A percentile compares a stretch with the other conserved stretches of the same genome.
Conservation (phyloP, 2,329 filamentous ascomycete genomes). For the Gremmenia infestans region DNA sequence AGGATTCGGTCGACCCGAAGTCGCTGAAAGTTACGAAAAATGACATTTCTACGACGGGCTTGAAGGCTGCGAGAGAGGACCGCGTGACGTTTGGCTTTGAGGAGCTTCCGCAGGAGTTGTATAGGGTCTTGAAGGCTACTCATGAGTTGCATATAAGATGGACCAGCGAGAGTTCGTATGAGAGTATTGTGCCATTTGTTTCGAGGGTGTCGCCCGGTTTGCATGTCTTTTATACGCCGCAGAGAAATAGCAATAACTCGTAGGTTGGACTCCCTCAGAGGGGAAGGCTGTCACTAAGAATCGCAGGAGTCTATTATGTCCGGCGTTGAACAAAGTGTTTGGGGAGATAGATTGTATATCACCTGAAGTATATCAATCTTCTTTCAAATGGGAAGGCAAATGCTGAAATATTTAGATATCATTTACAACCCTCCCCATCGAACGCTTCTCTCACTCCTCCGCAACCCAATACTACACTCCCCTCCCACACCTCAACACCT, state of each 20-base stretch:
- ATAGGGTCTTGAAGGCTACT: constrained; percentile 54
- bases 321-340: constrained; percentile 53
- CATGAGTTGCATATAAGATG: constrained; percentile 77
- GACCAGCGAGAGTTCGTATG: constrained; percentile 55
- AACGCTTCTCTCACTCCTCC: constrained; percentile 57
- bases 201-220: constrained; percentile 75
- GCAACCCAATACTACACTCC: constrained; percentile 67
- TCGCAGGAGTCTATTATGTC: constrained; percentile 48
- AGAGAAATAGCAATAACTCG: constrained; percentile 20
- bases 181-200: constrained; percentile 62
- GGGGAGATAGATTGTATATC: constrained; percentile 51
- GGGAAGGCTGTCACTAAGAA: constrained; percentile 3
- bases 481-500: constrained; percentile 50
- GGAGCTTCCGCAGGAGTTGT: constrained; percentile 68
- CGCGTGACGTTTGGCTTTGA: constrained; percentile 67
- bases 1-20: constrained; percentile 58
- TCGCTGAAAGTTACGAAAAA: constrained; percentile 53
- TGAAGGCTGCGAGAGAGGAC: constrained; percentile 72
- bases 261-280: constrained; percentile 11
- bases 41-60: constrained; percentile 50
- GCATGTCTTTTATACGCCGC: constrained; percentile 71
- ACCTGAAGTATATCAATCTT: constrained; percentile 36
- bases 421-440: constrained; percentile 57
- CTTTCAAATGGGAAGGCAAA: neutral
- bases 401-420: constrained; percentile 40